A percentile compares a stretch with the other conserved stretches of the same genome.
Evolutionary conservation across 768 basidiomycete genomes (phyloP).

Genomic region (Royoungia palumana): DNA sequence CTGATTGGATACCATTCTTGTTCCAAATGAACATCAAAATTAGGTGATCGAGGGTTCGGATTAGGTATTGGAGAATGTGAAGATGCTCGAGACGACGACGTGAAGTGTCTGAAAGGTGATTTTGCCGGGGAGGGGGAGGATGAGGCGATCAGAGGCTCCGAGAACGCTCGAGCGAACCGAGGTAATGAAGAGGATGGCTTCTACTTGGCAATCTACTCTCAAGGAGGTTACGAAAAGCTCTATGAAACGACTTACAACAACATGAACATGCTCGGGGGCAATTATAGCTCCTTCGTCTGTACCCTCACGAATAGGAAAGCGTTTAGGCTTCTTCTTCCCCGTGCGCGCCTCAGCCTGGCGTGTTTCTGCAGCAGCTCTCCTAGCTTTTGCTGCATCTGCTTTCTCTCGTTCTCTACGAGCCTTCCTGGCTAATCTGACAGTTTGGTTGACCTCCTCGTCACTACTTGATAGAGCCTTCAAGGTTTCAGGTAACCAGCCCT

Average conservation of each 20-base stretch:
- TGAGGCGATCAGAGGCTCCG: slow-evolving; percentile 11
- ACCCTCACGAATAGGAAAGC: slow-evolving; percentile 24
- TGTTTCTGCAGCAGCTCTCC: slow-evolving; percentile 14
- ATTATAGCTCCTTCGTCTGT: not conserved
- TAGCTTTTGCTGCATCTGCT: slow-evolving; percentile 16
- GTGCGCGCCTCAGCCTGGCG: slow-evolving; percentile 9
- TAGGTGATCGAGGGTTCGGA: slow-evolving; percentile 6
- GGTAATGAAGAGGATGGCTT: slow-evolving; percentile 1
- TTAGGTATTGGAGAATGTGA: slow-evolving; percentile 7
- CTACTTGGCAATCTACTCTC: slow-evolving; percentile 6
- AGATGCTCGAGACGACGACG: slow-evolving; percentile 2
- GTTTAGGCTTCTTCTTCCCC: slow-evolving; percentile 18
- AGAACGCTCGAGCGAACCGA: slow-evolving; percentile 5
- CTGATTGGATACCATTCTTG: slow-evolving; percentile 13
- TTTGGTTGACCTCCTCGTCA: slow-evolving; percentile 41
- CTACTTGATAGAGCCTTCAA: slow-evolving; percentile 38
- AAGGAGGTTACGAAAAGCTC: not conserved
- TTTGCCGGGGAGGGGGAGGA: slow-evolving; percentile 3
- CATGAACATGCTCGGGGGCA: not conserved
- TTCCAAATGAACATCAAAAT: slow-evolving; percentile 12
- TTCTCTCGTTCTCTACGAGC: slow-evolving; percentile 31
- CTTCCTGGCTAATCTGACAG: slow-evolving; percentile 32
- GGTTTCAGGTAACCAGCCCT: slow-evolving; percentile 33
- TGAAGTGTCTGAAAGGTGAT: not conserved
- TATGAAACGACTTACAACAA: slow-evolving; percentile 13